These are phyloP conservation scores for Taphrina deformans DNA, from an alignment of 1,139 yeast genomes.

Conservation along the genomic window DNA sequence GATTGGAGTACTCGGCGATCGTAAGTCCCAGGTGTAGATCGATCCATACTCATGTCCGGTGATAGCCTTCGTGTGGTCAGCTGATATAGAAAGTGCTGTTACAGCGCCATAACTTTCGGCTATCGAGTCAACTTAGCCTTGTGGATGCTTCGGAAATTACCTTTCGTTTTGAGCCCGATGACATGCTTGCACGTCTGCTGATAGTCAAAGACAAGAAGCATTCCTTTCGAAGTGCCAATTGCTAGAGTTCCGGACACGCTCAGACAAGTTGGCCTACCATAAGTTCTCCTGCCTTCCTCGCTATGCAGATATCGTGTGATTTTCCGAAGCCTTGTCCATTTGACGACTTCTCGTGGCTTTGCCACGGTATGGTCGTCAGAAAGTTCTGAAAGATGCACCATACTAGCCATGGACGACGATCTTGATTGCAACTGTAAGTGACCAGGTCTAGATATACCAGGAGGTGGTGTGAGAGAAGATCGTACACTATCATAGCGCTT, in stretches of 20 bases:
- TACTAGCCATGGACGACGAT: constrained; percentile 32
- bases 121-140: constrained; percentile 11
- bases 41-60: constrained; percentile 53
- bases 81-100: constrained; percentile 52
- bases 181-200: constrained; percentile 55
- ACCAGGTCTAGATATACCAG: constrained; percentile 33
- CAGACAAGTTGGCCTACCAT: constrained; percentile 57
- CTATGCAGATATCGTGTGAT: constrained; percentile 49
- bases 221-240: constrained; percentile 64
- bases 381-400: constrained; percentile 32
- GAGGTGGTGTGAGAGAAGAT: constrained; percentile 38
- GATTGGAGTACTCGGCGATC: constrained; percentile 37
- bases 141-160: constrained; percentile 16
- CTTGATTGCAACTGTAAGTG: constrained; percentile 35
- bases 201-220: constrained; percentile 62
- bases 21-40: constrained; percentile 52
- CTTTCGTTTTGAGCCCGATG: constrained; percentile 45
- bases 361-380: constrained; percentile 30
- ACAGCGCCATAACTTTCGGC: constrained; percentile 50
- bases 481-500: constrained; percentile 36
- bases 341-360: constrained; percentile 44
- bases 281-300: constrained; percentile 46
- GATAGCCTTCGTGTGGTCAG: constrained; percentile 55
- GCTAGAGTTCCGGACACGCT: constrained; percentile 57
- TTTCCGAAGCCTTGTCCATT: constrained; percentile 52